Conservation (phyloP, 2,329 filamentous ascomycete species). For the Pseudogymnoascus pannorum region DNA sequence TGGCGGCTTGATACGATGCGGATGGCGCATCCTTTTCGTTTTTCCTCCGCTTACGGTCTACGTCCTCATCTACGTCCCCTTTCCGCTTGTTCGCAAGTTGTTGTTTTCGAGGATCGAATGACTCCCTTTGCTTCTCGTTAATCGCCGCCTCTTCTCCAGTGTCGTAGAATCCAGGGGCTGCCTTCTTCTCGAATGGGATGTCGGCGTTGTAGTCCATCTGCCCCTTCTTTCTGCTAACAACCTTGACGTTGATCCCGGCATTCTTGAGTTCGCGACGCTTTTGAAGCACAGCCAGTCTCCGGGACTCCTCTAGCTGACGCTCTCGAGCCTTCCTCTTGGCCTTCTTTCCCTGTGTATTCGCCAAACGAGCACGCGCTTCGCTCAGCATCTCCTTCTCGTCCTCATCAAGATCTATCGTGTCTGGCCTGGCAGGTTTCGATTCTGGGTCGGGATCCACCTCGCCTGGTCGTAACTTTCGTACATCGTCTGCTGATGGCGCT, state of each 20-base stretch:
- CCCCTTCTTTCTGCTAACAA: conserved; percentile 82
- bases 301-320: conserved; percentile 88
- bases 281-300: conserved; percentile 80
- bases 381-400: conserved; percentile 99
- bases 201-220: conserved; percentile 99
- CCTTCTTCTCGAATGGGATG: conserved; percentile 92
- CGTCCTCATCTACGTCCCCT: conserved; percentile 78
- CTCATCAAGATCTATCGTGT: conserved; percentile 96
- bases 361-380: conserved; percentile 89
- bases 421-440: conserved; percentile 87
- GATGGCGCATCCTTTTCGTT: conserved; percentile 77
- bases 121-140: conserved; percentile 78
- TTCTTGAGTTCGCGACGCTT: conserved; percentile 96
- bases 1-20: conserved; percentile 74
- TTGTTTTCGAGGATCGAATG: conserved; percentile 88
- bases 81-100: conserved; percentile 90
- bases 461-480: conserved; percentile 78
- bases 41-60: conserved; percentile 75
- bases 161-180: conserved; percentile 85
- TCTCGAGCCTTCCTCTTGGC: conserved; percentile 96
- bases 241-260: conserved; percentile 96
- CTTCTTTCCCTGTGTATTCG: conserved; percentile 98
- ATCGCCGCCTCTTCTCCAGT: conserved; percentile 71
- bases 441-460: conserved; percentile 97
- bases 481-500: conserved; percentile 87